phyloP scores from a whole-genome alignment of 306 rosid species.

The Quercus ilex region DNA sequence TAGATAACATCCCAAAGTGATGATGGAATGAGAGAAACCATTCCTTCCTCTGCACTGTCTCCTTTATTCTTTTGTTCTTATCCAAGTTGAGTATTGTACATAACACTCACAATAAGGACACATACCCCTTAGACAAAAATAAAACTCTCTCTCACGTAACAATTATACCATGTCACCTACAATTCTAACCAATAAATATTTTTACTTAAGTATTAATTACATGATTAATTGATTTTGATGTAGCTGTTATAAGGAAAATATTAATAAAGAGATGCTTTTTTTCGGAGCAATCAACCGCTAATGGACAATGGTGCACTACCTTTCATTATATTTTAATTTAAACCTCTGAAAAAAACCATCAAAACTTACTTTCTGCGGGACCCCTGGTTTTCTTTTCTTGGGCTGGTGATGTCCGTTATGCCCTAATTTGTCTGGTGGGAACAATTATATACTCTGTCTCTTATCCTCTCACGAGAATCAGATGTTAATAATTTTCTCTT shows the following conservation, averaged over 20 bases:
- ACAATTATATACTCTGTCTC: not conserved
- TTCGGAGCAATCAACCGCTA: not conserved
- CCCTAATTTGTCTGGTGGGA: slow-evolving; percentile 10
- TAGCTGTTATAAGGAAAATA: too few relatives aligned
- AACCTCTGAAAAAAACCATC: not conserved
- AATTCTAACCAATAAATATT: too few relatives aligned
- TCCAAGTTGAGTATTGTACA: not conserved
- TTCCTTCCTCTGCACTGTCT: not conserved
- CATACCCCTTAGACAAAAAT: not conserved
- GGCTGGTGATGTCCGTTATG: not conserved
- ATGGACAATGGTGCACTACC: not conserved
- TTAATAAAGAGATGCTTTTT: too few relatives aligned
- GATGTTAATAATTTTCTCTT: not conserved
- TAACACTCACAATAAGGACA: not conserved
- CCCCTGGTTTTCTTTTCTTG: not conserved
- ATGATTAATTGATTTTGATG: too few relatives aligned
- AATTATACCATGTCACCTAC: too few relatives aligned
- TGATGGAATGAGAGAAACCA: slow-evolving; percentile 17
- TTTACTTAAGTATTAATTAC: too few relatives aligned
- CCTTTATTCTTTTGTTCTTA: not conserved
- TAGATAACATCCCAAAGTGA: slow-evolving; percentile 4
- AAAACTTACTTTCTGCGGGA: not conserved
- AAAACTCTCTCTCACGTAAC: too few relatives aligned
- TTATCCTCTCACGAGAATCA: not conserved
- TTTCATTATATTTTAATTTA: not conserved